phyloP scores from a whole-genome alignment of 1,139 yeast species.

The Nakaseomyces nivariensis region DNA sequence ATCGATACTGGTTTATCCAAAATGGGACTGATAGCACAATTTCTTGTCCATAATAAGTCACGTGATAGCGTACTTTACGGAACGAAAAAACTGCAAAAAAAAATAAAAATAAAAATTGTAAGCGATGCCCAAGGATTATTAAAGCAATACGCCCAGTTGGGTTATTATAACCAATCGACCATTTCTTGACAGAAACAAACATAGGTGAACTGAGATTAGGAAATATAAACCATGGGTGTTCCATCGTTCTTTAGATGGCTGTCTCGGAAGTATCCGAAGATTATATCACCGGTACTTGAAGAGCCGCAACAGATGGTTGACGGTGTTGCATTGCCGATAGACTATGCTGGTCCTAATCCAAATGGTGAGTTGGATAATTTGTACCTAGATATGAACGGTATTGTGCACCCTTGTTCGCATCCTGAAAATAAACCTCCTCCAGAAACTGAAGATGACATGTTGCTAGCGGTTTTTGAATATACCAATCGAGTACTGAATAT shows the following conservation, averaged over 20 bases:
- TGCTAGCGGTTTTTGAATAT: constrained; percentile 77
- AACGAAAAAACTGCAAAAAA: too few relatives aligned
- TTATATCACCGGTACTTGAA: constrained; percentile 81
- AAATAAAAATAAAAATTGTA: too few relatives aligned
- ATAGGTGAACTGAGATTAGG: background rate
- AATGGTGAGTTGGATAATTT: constrained; percentile 91
- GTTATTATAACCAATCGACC: too few relatives aligned
- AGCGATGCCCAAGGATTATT: background rate
- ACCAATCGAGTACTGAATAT: constrained; percentile 82
- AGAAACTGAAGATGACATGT: constrained; percentile 91
- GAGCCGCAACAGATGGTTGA: constrained; percentile 50
- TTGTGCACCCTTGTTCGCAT: constrained; percentile 95
- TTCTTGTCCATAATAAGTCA: too few relatives aligned
- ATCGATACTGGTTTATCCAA: too few relatives aligned
- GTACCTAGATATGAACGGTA: constrained; percentile 93
- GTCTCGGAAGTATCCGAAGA: constrained; percentile 86
- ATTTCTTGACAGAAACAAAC: too few relatives aligned
- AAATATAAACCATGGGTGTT: constrained; percentile 49
- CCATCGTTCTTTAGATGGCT: constrained; percentile 98
- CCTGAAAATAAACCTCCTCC: constrained; percentile 94
- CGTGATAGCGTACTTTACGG: too few relatives aligned
- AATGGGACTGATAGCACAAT: too few relatives aligned
- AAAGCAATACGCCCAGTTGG: too few relatives aligned
- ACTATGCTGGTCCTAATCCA: constrained; percentile 71
- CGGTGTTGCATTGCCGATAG: constrained; percentile 53